phyloP scores from a whole-genome alignment of 1,284 basidiomycete genomes.

The Apiotrichum montevideense region DNA sequence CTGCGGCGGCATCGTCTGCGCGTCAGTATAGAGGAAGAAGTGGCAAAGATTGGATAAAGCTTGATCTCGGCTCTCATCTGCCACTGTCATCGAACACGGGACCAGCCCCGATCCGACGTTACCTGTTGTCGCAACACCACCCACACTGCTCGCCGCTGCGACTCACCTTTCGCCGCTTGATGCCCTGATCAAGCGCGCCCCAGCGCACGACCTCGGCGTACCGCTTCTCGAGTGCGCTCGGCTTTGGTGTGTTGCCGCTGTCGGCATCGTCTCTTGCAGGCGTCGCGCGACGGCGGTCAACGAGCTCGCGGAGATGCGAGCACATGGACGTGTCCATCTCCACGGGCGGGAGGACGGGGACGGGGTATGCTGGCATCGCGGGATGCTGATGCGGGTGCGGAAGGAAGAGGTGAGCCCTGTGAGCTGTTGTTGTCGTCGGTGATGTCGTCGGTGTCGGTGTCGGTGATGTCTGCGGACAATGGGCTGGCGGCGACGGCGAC shows the following conservation, averaged over 20 bases:
- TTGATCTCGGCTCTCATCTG: too few relatives aligned
- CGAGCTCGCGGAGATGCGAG: conserved; percentile 23
- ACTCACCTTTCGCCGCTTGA: conserved; percentile 36
- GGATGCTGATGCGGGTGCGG: not conserved
- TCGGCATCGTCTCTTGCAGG: conserved; percentile 16
- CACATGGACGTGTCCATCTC: conserved; percentile 34
- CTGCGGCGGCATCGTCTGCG: conserved; percentile 50
- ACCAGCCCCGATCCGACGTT: too few relatives aligned
- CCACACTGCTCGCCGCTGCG: not conserved
- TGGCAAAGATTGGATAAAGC: too few relatives aligned
- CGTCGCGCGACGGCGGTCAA: conserved; percentile 14
- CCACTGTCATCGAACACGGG: too few relatives aligned
- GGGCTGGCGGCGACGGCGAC: too few relatives aligned
- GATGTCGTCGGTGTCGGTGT: not conserved
- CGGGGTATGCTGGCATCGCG: not conserved
- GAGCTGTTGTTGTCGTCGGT: not conserved
- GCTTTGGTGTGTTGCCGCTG: not conserved
- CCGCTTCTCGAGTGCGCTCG: conserved; percentile 14
- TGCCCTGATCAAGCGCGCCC: conserved; percentile 31
- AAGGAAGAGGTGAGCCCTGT: not conserved
- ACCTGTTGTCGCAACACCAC: conserved; percentile 1
- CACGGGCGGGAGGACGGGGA: conserved; percentile 7
- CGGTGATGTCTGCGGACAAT: not conserved
- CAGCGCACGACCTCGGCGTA: conserved; percentile 32
- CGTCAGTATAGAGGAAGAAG: not conserved